These are phyloP conservation scores for Jackrogersella multiformis DNA, from an alignment of 495 filamentous ascomycete genomes.

Conservation along the genomic window DNA sequence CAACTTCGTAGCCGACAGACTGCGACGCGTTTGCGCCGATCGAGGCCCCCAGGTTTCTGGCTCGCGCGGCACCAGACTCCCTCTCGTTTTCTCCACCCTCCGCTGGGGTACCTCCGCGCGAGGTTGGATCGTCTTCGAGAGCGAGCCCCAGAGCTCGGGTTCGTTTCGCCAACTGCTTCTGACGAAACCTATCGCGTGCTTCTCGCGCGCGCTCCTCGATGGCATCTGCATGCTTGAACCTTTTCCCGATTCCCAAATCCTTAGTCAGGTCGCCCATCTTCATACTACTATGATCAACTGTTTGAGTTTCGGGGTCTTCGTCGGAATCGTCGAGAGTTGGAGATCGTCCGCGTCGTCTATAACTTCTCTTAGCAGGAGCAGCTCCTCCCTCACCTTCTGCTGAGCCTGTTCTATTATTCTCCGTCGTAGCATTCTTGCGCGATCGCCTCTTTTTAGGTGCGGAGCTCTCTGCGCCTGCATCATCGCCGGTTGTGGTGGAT, in stretches of 20 bases:
- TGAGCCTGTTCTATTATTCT: constrained; percentile 5
- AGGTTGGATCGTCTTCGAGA: constrained; percentile 16
- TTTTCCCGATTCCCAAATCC: constrained; percentile 79
- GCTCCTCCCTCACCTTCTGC: constrained; percentile 34
- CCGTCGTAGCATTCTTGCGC: constrained; percentile 24
- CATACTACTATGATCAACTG: constrained; percentile 72
- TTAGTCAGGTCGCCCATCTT: constrained; percentile 87
- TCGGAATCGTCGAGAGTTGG: constrained; percentile 84
- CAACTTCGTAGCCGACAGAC: constrained; percentile 71
- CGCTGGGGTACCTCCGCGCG: constrained; percentile 20
- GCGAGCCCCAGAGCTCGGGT: constrained; percentile 43
- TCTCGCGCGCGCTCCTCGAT: constrained; percentile 59
- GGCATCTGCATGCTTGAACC: constrained; percentile 73
- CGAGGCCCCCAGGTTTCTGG: constrained; percentile 37
- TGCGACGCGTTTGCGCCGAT: constrained; percentile 34
- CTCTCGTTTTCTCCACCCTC: constrained; percentile 32
- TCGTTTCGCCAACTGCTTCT: constrained; percentile 44
- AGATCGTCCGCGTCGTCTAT: constrained; percentile 54
- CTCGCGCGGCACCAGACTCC: constrained; percentile 32
- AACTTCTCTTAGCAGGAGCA: constrained; percentile 43
- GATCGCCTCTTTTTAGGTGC: constrained; percentile 37
- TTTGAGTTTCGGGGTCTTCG: constrained; percentile 75
- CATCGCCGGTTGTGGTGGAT: constrained; percentile 19
- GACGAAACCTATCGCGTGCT: constrained; percentile 51
- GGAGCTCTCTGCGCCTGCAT: constrained; percentile 24